phyloP scores from a whole-genome alignment of 805 yeast species.

The Nakazawaea holstii region DNA sequence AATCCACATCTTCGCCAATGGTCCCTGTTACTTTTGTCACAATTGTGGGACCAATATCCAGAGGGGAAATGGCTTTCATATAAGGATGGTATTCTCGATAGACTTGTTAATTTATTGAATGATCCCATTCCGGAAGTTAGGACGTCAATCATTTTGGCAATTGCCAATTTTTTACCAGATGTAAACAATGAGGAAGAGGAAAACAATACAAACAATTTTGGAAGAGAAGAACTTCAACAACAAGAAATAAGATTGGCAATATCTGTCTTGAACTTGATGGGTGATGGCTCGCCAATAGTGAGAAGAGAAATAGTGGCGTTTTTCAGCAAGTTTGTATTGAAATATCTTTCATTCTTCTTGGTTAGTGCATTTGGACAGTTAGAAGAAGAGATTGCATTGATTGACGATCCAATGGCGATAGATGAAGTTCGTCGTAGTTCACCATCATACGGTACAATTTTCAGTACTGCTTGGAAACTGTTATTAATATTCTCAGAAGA shows the following conservation, averaged over 20 bases:
- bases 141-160: slow-evolving; percentile 71
- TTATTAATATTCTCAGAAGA: slow-evolving; percentile 77
- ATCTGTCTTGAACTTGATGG: slow-evolving; percentile 58
- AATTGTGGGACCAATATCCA: slow-evolving; percentile 64
- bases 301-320: slow-evolving; percentile 79
- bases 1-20: slow-evolving; percentile 88
- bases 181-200: slow-evolving; percentile 29
- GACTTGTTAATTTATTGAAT: slow-evolving; percentile 51
- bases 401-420: slow-evolving; percentile 55
- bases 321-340: slow-evolving; percentile 66
- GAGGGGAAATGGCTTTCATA: slow-evolving; percentile 71
- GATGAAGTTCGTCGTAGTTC: slow-evolving; percentile 61
- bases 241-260: slow-evolving; percentile 70
- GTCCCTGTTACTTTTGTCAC: slow-evolving; percentile 78
- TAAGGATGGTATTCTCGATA: slow-evolving; percentile 56
- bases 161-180: slow-evolving; percentile 62
- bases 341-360: slow-evolving; percentile 67
- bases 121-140: slow-evolving; percentile 97
- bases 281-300: slow-evolving; percentile 88
- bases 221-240: slow-evolving; percentile 43
- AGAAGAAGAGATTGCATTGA: slow-evolving; percentile 68
- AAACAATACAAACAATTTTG: slow-evolving; percentile 17
- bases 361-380: slow-evolving; percentile 84
- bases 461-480: slow-evolving; percentile 84
- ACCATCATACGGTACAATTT: slow-evolving; percentile 84